Evolutionary conservation across 164 flowering plant species (phyloP), one percentile per base, ranked within the genome.

Genomic region (Dillenia turbinata): DNA sequence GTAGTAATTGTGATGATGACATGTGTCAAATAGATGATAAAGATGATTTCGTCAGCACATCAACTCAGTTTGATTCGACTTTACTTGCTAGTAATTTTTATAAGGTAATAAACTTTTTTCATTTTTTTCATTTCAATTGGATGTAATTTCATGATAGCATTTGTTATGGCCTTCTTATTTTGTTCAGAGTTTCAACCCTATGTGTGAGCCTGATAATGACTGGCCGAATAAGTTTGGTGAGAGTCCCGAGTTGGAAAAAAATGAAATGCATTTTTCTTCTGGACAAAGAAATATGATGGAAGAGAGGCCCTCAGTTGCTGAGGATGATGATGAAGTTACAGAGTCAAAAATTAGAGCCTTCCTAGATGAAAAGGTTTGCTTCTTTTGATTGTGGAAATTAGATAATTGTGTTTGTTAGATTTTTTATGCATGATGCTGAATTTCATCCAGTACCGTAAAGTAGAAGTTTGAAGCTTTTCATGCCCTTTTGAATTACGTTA

Each of bases 311-410:
- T 46, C 65, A 50, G 67, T 66, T 5, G 67, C 70, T 53, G 90
- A 87, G 62, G 93, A 87, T 53, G 90, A 87, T 47, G 90, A 87
- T 59, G 90, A 85, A 70, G 77, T 85, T 47, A 87, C 85, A 0
- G 93, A 87, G 68, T 69, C 79, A 9, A 87, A 87, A 72, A 87
- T 87, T 53, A 80, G 75, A 71, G 88, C 78, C 5, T 87, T 85
- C 63, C 68, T 87, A 59, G 88, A 80, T 73, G 93, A 83, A 67
- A 87, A 87, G 88, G 93, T 87, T 48, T 15, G n/a, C 13, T 58
- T 12, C 9, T 49, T 45, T 14, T 1, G 11, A 19, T 19, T 13
- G 48, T 22, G 10, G 22, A 50, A n/a, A 40, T 13, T 33, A 33
- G 40, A 64, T 24, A 12, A 9, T 3, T 49, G 15, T 40, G 19